A percentile compares a stretch with the other conserved stretches of the same genome.
These are phyloP conservation scores for Plantago elongata DNA, from an alignment of 257 asterid genomes.

Conservation along the genomic window DNA sequence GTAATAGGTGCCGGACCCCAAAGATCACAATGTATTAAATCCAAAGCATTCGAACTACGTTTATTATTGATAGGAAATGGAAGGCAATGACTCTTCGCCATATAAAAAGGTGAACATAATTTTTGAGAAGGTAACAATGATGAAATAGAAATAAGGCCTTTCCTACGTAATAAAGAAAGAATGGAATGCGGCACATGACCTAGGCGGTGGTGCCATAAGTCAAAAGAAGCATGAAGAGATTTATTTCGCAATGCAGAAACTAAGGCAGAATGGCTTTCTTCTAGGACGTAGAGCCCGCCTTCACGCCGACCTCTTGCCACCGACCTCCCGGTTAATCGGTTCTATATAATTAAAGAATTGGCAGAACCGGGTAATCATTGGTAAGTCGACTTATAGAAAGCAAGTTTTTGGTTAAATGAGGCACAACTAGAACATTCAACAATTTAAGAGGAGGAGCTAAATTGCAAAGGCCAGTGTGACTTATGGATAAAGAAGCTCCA, in stretches of 20 bases:
- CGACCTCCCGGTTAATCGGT: background rate
- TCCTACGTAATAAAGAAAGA: background rate
- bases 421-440: background rate
- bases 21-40: too few relatives aligned
- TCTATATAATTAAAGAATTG: background rate
- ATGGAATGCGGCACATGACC: too few relatives aligned
- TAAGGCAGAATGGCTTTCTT: background rate
- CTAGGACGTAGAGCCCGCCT: background rate
- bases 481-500: background rate
- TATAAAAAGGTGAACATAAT: slow-evolving; percentile 9
- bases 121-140: slow-evolving; percentile 1
- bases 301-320: background rate
- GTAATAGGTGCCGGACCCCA: slow-evolving; percentile 19
- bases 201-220: too few relatives aligned
- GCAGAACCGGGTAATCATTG: background rate
- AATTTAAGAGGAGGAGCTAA: background rate
- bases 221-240: too few relatives aligned
- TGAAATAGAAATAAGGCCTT: background rate
- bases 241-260: background rate
- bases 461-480: background rate
- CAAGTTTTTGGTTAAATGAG: background rate
- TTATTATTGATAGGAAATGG: slow-evolving; percentile 13
- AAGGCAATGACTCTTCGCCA: slow-evolving; percentile 7
- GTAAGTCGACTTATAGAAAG: background rate
- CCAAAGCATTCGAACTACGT: background rate